These are phyloP conservation scores for Kentomonas sorsogonicus DNA, from an alignment of 208 protist species.

Conservation along the genomic window DNA sequence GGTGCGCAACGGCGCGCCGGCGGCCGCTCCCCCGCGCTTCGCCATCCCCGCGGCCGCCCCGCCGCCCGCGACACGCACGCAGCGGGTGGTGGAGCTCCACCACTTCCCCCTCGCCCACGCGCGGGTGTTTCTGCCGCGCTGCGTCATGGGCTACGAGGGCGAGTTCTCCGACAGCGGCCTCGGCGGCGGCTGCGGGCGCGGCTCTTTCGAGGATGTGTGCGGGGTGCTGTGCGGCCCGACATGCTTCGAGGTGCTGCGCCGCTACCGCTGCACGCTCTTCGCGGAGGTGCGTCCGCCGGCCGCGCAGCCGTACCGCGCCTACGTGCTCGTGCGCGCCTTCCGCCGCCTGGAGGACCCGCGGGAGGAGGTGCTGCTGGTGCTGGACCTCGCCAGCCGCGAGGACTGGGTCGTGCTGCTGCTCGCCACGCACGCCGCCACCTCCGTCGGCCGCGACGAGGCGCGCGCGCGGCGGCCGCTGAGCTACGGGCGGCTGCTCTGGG, in stretches of 20 bases:
- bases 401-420: conserved; percentile 55
- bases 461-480: conserved; percentile 17
- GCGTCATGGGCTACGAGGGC: conserved; percentile 36
- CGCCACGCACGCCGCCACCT: conserved; percentile 13
- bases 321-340: conserved; percentile 38
- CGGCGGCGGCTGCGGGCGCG: conserved; percentile 21
- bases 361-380: conserved; percentile 46
- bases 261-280: conserved; percentile 56
- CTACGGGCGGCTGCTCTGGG: conserved; percentile 72
- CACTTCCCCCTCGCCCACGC: conserved; percentile 44
- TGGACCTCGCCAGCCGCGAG: conserved; percentile 47
- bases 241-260: conserved; percentile 40
- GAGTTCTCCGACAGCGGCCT: too few relatives aligned
- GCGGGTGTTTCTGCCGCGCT: conserved; percentile 34
- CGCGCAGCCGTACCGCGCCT: conserved; percentile 36
- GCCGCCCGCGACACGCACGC: not conserved
- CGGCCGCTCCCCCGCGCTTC: not conserved
- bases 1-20: too few relatives aligned
- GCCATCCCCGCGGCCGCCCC: not conserved
- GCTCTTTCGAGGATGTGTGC: conserved; percentile 39
- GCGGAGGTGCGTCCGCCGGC: conserved; percentile 13
- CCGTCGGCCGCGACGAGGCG: not conserved
- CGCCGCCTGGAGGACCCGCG: conserved; percentile 20
- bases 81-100: conserved; percentile 23
- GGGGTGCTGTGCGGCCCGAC: conserved; percentile 48